Evolutionary conservation across 163 green algal genomes (phyloP), one percentile per base, ranked within the genome.

Genomic region (Chlorella variabilis): DNA sequence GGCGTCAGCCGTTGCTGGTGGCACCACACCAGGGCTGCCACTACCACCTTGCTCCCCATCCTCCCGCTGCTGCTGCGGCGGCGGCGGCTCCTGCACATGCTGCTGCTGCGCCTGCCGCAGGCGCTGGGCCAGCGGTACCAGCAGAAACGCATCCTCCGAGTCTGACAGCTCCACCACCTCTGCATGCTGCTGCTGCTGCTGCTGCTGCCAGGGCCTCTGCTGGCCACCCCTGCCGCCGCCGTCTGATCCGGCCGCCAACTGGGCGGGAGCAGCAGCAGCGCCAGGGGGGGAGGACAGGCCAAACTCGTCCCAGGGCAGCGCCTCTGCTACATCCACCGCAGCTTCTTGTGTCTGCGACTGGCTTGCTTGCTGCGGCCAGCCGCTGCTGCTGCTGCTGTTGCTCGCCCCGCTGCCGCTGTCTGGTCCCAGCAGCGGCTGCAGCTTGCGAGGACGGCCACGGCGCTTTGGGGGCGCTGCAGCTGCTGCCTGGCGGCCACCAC

Each of bases 361-460:
- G n/a, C n/a, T n/a, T n/a, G n/a, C n/a, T 54, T 11, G 15, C 11
- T 23, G 45, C 45, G 45, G 15, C 11, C 11, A 54, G 45, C 45
- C 45, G 23, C 45, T 54, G 45, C 45, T 68, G 77, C 65, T 58
- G 38, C 51, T 63, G 62, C 66, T 62, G 51, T 39, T 48, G 48
- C 31, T 45, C 49, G 11, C 62, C 54, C 33, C 39, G 11, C 59
- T 66, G 45, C 39, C 15, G 25, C 27, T 39, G 18, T 42, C 33
- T 4, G 18, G 18, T 0, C 23, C 48, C 21, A 68, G 62, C 62
- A 75, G 42, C 11, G 45, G 76, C 59, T 81, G 62, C 62, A 75
- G 41, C 66, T 83, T 83, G n/a, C 49, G 66, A 27, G 77, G 66
- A 49, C 77, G 76, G 23, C 45, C 45, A 0, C 62, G 42, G n/a